These are phyloP conservation scores for Tilletia walkeri DNA, from an alignment of 1,284 basidiomycete genomes.

Conservation along the genomic window DNA sequence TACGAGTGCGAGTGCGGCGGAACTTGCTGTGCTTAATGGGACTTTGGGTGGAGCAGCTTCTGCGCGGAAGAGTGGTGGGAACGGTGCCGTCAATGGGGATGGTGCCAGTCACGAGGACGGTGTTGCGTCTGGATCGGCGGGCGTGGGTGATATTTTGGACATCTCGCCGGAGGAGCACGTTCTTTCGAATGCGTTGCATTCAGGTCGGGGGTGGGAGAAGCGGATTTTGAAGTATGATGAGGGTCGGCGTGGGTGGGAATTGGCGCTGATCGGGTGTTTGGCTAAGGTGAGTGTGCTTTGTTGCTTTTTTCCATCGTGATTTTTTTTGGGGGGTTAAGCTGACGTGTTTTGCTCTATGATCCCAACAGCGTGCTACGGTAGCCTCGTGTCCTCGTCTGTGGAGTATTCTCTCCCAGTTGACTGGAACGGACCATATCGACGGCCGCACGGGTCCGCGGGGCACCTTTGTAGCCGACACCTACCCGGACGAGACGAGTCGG, in stretches of 20 bases:
- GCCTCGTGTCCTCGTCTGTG: constrained; percentile 44
- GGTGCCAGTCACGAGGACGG: neutral
- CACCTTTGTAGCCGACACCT: constrained; percentile 43
- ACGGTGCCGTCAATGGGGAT: neutral
- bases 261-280: constrained; percentile 39
- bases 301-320: neutral
- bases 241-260: constrained; percentile 47
- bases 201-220: constrained; percentile 42
- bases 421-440: constrained; percentile 44
- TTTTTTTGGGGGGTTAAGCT: no score
- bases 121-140: neutral
- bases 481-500: constrained; percentile 54
- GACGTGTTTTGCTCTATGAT: no score
- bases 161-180: constrained; percentile 11
- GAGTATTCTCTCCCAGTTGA: constrained; percentile 49
- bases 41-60: neutral
- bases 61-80: neutral
- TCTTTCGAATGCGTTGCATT: constrained; percentile 21
- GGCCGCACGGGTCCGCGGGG: constrained; percentile 32
- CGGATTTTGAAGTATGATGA: constrained; percentile 40
- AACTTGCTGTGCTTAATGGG: neutral
- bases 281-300: constrained; percentile 26
- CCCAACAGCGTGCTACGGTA: constrained; percentile 34
- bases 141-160: constrained; percentile 5
- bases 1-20: neutral